phyloP scores from a whole-genome alignment of 352 stramenopile species.

The Thalassiosira mediterranea region DNA sequence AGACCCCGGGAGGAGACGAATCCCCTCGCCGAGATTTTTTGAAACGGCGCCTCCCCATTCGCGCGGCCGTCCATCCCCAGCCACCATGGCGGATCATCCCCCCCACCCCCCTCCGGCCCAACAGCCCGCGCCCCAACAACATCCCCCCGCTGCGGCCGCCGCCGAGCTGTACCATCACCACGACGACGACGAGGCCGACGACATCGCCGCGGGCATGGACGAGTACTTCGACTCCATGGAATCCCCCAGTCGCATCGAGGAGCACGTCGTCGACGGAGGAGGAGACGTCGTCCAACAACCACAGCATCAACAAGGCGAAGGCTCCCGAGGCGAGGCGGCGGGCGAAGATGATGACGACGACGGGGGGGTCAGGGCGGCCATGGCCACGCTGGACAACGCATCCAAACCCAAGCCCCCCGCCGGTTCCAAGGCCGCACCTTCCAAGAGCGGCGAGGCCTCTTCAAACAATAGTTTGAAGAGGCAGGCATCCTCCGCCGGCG shows the following conservation, averaged over 20 bases:
- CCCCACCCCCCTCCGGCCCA: no score
- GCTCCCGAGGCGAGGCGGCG: not conserved
- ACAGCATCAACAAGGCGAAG: no score
- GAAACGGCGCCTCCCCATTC: no score
- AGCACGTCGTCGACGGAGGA: not conserved
- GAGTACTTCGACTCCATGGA: not conserved
- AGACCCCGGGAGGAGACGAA: no score
- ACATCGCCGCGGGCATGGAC: not conserved
- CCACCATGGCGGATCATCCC: not conserved
- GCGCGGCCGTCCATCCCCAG: no score
- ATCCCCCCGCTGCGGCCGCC: not conserved
- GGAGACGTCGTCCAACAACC: no score
- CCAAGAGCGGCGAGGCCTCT: not conserved
- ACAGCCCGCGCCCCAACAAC: not conserved
- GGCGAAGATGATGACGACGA: not conserved
- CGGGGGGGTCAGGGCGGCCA: conserved; percentile 3
- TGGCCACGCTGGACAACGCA: conserved; percentile 15
- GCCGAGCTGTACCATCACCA: no score
- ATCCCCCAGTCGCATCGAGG: not conserved
- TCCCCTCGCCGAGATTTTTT: no score
- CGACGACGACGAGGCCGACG: not conserved
- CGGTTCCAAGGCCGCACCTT: not conserved
- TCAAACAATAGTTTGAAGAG: not conserved
- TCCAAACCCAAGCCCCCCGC: not conserved
- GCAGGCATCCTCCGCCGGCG: not conserved